Evolutionary conservation across 768 basidiomycete species (phyloP).

Genomic region (Panaeolus cyanescens): DNA sequence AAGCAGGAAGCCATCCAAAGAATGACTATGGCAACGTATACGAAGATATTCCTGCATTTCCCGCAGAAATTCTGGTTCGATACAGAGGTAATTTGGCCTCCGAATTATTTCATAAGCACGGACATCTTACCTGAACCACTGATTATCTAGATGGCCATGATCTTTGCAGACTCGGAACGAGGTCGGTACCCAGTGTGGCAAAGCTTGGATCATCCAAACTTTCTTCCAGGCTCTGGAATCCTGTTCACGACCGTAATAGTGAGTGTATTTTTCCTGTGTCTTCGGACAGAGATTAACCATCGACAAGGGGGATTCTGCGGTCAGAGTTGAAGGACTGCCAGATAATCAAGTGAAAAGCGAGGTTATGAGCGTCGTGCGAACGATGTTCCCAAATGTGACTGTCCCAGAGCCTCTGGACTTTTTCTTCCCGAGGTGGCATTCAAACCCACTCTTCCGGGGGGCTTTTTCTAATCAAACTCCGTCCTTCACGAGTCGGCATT

Average conservation of each 20-base stretch:
- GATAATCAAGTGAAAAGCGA: slow-evolving; percentile 49
- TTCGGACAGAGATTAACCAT: neutral
- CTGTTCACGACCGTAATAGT: slow-evolving; percentile 53
- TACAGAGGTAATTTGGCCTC: slow-evolving; percentile 32
- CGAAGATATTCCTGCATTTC: slow-evolving; percentile 71
- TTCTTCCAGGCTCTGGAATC: slow-evolving; percentile 62
- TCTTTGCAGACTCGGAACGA: slow-evolving; percentile 59
- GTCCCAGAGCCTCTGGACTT: slow-evolving; percentile 61
- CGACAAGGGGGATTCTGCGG: slow-evolving; percentile 57
- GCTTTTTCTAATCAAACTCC: slow-evolving; percentile 75
- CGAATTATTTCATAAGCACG: neutral
- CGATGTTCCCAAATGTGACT: slow-evolving; percentile 57
- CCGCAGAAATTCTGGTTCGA: slow-evolving; percentile 57
- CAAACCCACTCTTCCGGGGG: slow-evolving; percentile 54
- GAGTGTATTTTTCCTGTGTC: slow-evolving; percentile 12
- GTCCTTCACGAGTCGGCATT: slow-evolving; percentile 52
- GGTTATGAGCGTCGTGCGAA: slow-evolving; percentile 52
- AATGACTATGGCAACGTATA: slow-evolving; percentile 66
- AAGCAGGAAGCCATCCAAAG: slow-evolving; percentile 64
- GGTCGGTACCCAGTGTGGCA: slow-evolving; percentile 73
- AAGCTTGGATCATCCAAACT: slow-evolving; percentile 55
- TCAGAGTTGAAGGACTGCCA: slow-evolving; percentile 56
- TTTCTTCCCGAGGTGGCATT: slow-evolving; percentile 55
- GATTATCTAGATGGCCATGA: slow-evolving; percentile 44
- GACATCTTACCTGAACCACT: neutral